These are phyloP conservation scores for Phytopythium litorale DNA, from an alignment of 352 stramenopile species.

Conservation along the genomic window DNA sequence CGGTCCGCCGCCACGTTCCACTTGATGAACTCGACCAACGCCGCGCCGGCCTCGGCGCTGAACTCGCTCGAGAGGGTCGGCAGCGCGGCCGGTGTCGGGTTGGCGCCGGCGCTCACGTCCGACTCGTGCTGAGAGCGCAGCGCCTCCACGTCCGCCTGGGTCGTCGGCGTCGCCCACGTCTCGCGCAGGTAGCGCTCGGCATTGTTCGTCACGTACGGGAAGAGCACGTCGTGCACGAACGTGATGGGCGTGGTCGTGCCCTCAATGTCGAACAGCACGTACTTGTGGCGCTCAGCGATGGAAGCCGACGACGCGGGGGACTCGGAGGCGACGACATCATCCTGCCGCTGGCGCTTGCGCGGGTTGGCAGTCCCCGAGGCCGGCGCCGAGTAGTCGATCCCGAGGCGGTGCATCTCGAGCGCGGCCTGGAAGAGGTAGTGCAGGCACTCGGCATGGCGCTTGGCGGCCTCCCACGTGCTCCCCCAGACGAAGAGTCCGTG, in stretches of 20 bases:
- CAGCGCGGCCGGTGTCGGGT: constrained; percentile 22
- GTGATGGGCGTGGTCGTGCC: constrained; percentile 95
- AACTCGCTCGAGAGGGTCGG: constrained; percentile 6
- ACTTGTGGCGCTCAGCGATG: constrained; percentile 83
- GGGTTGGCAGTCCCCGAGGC: constrained; percentile 38
- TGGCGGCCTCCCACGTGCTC: constrained; percentile 94
- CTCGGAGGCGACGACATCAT: constrained; percentile 8
- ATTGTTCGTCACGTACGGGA: constrained; percentile 86
- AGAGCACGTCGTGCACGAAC: constrained; percentile 95
- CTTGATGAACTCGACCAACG: constrained; percentile 52
- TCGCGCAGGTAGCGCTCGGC: constrained; percentile 45
- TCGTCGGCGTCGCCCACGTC: constrained; percentile 53
- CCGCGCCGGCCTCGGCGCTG: constrained; percentile 26
- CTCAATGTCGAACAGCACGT: constrained; percentile 96
- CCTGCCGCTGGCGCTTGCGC: constrained; percentile 33
- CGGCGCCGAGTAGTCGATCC: constrained; percentile 64
- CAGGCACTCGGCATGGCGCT: constrained; percentile 95
- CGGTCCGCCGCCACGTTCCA: constrained; percentile 71
- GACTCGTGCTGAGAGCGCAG: constrained; percentile 40
- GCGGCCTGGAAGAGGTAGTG: constrained; percentile 95
- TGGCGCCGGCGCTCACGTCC: constrained; percentile 16
- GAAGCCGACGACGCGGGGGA: constrained; percentile 9
- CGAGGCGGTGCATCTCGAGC: constrained; percentile 88
- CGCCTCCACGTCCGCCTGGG: constrained; percentile 43
- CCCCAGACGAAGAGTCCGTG: constrained; percentile 97